Conservation (phyloP, 306 rosid species). For the Casuarina glauca region DNA sequence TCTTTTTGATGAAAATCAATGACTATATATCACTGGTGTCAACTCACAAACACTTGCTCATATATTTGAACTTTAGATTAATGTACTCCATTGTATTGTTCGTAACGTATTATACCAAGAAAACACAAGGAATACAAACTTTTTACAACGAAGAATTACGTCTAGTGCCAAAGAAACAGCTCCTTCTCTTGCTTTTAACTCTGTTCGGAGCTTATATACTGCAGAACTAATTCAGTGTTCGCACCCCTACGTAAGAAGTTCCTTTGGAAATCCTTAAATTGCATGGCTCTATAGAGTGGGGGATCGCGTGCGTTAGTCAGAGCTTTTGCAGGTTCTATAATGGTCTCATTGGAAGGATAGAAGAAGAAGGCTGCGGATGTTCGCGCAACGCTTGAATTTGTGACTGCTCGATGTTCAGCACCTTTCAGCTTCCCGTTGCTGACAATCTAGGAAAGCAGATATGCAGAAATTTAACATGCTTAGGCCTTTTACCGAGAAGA, state of each 20-base stretch:
- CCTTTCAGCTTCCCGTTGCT: conserved; percentile 63
- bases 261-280: conserved; percentile 42
- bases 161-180: background rate
- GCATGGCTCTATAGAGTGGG: conserved; percentile 42
- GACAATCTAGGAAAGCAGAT: conserved; percentile 34
- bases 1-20: too few species aligned
- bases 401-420: conserved; percentile 64
- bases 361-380: conserved; percentile 51
- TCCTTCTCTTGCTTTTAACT: background rate
- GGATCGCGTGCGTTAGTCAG: conserved; percentile 33
- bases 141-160: too few species aligned
- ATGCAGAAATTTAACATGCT: background rate
- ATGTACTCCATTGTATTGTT: too few species aligned
- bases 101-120: too few species aligned
- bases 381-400: conserved; percentile 51
- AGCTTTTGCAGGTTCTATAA: conserved; percentile 52
- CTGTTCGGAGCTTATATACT: background rate
- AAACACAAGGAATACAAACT: too few species aligned
- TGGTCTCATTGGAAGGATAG: conserved; percentile 52
- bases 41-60: too few species aligned
- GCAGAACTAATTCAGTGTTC: conserved; percentile 38
- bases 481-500: background rate
- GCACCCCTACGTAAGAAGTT: conserved; percentile 32
- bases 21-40: too few species aligned
- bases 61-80: too few species aligned